Percentiles rank a stretch among this genome's conserved stretches.
Conservation (phyloP, 768 basidiomycete species). For the Leucocoprinus leucothites region DNA sequence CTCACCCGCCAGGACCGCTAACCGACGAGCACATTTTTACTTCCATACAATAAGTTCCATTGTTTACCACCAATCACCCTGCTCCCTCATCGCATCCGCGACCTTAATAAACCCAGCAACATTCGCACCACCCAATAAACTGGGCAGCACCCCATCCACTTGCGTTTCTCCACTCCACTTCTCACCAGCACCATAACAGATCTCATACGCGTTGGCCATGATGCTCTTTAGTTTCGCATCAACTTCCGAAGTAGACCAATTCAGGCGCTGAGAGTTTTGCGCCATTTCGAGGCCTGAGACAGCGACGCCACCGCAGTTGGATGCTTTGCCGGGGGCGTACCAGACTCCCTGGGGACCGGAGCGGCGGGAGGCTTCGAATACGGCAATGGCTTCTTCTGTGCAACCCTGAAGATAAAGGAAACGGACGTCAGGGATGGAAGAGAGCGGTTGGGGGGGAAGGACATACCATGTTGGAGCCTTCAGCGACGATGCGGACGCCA, state of each 20-base stretch:
- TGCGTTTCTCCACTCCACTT: slow-evolving; percentile 53
- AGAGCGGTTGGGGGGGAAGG: not conserved
- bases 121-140: slow-evolving; percentile 65
- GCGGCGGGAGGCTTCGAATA: slow-evolving; percentile 64
- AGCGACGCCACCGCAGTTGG: slow-evolving; percentile 74
- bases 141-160: slow-evolving; percentile 36
- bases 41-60: too few species aligned
- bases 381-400: slow-evolving; percentile 67
- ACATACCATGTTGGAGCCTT: slow-evolving; percentile 68
- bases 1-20: not conserved
- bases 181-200: slow-evolving; percentile 53
- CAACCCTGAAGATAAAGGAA: slow-evolving; percentile 44
- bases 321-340: slow-evolving; percentile 73
- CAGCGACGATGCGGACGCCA: slow-evolving; percentile 68
- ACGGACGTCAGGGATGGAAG: not conserved
- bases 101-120: slow-evolving; percentile 70
- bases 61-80: slow-evolving; percentile 74
- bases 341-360: slow-evolving; percentile 47
- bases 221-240: slow-evolving; percentile 67
- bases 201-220: slow-evolving; percentile 65
- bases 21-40: too few species aligned
- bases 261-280: slow-evolving; percentile 67
- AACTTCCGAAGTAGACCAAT: slow-evolving; percentile 62
- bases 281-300: slow-evolving; percentile 80
- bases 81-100: slow-evolving; percentile 70